Evolutionary conservation across 2,329 filamentous ascomycete genomes (phyloP), one percentile per base, ranked within the genome.

Genomic region (Epichloe coenophiala): DNA sequence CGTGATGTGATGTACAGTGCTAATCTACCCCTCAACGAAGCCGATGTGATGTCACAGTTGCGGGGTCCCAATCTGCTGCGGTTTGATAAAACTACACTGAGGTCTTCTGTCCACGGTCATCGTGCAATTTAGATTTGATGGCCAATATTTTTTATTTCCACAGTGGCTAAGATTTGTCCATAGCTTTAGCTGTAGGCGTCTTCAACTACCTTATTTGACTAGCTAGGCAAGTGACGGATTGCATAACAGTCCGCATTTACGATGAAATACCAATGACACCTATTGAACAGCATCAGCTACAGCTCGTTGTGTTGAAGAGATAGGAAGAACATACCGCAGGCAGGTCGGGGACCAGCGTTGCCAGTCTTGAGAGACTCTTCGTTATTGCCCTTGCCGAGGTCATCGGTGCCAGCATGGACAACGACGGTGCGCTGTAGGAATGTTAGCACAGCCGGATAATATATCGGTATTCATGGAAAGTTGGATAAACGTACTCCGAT

Each of bases 281-380:
- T 86, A 49, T 47, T 21, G 43, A 4, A 19, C 27, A 59, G 52
- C 56, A 54, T 56, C 54, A 53, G 45, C 17, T 43, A n/a, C n/a
- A 6, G n/a, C 27, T 35, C 4, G n/a, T 12, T 5, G 13, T 6
- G 36, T 4, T n/a, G 12, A 38, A 13, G 23, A 19, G 1, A 19
- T 6, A 17, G 35, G 13, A 17, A 71, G 23, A 12, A 71, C 80
- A 67, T 79, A 87, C 93, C 93, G 74, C 93, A 98, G 68, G 93
- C 93, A 67, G 93, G 93, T 67, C 93, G 88, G 61, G 75, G 70
- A 63, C 93, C 93, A 67, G 93, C 93, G 70, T 97, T 98, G 60
- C 93, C 93, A 58, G 93, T 98, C 84, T 94, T 96, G 78, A 94
- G 88, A 65, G 88, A 95, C 77, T 97, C 89, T 74, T 91, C 88